Evolutionary conservation across 2,329 filamentous ascomycete species (phyloP), one percentile per base, ranked within the genome.

Genomic region (Amesomyces nigricolor): DNA sequence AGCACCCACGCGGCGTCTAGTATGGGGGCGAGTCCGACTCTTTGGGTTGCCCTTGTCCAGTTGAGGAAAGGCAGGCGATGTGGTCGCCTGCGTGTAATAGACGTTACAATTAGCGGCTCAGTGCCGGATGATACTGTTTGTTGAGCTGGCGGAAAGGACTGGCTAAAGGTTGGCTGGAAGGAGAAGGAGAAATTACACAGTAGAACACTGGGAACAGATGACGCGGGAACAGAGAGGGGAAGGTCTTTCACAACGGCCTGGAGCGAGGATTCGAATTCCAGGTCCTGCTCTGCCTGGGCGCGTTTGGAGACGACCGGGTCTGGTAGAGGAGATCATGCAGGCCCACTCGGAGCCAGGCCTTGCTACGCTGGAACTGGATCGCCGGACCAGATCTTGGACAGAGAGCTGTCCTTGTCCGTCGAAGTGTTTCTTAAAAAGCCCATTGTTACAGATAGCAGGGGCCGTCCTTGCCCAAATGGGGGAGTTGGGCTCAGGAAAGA

Each of bases 241-340:
- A 35, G 11, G 44, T n/a, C 35, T 11, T 40, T 52, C 47, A 42
- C 26, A 35, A 16, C 17, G 38, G 51, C 29, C 42, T 19, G 35
- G 35, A 51, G 54, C 52, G 46, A 53, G 47, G 29, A 53, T 39
- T 53, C 37, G 44, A 47, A 22, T 48, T 56, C 6, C 22, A 26
- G 22, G 22, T 26, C 22, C 22, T 26, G 22, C 22, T 26, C 22
- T 26, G 4, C 4, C 19, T 45, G 59, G 57, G 56, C 53, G 60
- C 54, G 62, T 61, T 62, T 61, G 51, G 57, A 39, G 58, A 59
- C 51, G 51, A 49, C 56, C 51, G 53, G 47, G 54, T 51, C 56
- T 57, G 61, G 59, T 54, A 53, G 51, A 59, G 63, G 38, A 57
- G 62, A 65, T 65, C 63, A 65, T 64, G 62, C 63, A 63, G 60